Conservation (phyloP, 2,329 filamentous ascomycete species). For the Fusarium incarnatum region DNA sequence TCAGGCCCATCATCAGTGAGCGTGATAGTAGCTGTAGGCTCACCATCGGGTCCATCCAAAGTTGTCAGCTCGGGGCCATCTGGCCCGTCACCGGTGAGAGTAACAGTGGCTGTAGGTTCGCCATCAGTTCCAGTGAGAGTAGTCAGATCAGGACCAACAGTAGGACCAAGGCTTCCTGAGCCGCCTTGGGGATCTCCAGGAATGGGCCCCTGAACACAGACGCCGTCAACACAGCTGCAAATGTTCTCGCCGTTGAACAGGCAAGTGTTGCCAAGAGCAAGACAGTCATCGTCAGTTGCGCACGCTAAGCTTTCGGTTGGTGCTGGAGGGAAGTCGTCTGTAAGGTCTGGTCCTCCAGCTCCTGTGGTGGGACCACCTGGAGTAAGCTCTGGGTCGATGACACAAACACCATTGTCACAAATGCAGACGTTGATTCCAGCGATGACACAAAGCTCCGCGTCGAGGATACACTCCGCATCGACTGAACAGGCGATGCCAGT, state of each 20-base stretch:
- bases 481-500: not conserved
- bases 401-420: constrained; percentile 9
- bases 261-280: constrained; percentile 11
- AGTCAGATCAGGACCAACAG: not conserved
- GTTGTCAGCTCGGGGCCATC: not conserved
- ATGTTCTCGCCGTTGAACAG: constrained; percentile 1
- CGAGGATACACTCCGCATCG: constrained; percentile 8
- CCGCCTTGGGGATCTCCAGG: not conserved
- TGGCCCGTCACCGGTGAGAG: not conserved
- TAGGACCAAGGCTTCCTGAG: not conserved
- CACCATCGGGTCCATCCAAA: not conserved
- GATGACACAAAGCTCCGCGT: constrained; percentile 11
- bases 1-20: not conserved
- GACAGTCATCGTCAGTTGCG: constrained; percentile 9
- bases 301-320: not conserved
- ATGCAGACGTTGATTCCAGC: constrained; percentile 3
- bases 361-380: not conserved
- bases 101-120: not conserved
- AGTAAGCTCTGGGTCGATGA: not conserved
- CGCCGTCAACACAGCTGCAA: constrained; percentile 10
- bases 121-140: not conserved
- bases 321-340: not conserved
- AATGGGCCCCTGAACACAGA: constrained; percentile 13
- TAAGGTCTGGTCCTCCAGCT: not conserved
- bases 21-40: not conserved